Evolutionary conservation across 805 yeast genomes (phyloP).

Genomic region (Yueomyces sp.): DNA sequence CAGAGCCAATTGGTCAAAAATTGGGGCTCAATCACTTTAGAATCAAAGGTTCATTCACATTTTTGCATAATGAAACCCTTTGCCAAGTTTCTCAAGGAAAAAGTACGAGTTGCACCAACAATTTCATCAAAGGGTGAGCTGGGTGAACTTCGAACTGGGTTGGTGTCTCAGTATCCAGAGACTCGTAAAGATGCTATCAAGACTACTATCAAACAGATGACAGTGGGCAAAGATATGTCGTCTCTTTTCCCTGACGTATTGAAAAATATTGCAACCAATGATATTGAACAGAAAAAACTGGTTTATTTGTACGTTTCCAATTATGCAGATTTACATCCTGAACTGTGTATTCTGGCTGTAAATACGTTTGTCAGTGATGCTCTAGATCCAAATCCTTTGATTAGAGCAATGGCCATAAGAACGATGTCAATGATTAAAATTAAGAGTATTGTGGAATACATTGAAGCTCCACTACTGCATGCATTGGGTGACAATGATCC

Average conservation of each 20-base stretch:
- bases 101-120: constrained; percentile 24
- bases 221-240: constrained; percentile 91
- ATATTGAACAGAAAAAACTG: constrained; percentile 87
- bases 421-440: constrained; percentile 98
- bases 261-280: constrained; percentile 92
- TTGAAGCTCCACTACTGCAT: constrained; percentile 75
- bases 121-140: constrained; percentile 49
- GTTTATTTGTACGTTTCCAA: constrained; percentile 94
- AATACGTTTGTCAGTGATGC: constrained; percentile 91
- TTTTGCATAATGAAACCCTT: neutral
- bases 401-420: constrained; percentile 87
- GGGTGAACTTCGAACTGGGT: constrained; percentile 77
- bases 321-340: constrained; percentile 93
- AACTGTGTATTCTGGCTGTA: constrained; percentile 85
- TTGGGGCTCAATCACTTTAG: no score
- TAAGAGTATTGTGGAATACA: constrained; percentile 85
- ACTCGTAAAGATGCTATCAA: constrained; percentile 95
- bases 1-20: no score
- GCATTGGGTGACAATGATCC: constrained; percentile 89
- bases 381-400: constrained; percentile 90
- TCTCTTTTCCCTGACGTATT: constrained; percentile 87
- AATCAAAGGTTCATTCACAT: no score
- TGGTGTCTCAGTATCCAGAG: constrained; percentile 86
- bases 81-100: constrained; percentile 22
- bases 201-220: constrained; percentile 94